Evolutionary conservation across 352 stramenopile genomes (phyloP).

Genomic region (Phytophthora citrophthora): DNA sequence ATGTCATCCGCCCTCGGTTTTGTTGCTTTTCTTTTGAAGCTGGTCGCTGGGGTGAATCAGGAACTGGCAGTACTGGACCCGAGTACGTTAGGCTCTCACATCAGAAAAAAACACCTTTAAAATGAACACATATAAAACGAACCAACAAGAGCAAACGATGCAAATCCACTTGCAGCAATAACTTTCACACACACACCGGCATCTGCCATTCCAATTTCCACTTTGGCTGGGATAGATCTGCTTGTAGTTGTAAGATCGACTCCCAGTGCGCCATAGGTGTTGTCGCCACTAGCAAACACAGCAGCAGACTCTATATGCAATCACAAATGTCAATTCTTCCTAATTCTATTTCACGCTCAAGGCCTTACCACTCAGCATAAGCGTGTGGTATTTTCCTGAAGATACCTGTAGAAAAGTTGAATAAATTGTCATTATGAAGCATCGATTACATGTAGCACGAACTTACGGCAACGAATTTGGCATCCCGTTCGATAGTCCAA

Average conservation of each 20-base stretch:
- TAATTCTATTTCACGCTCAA: neutral
- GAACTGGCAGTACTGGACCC: constrained; percentile 18
- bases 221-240: constrained; percentile 33
- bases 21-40: constrained; percentile 22
- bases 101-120: neutral
- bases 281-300: constrained; percentile 79
- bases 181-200: constrained; percentile 45
- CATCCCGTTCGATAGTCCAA: constrained; percentile 60
- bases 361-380: constrained; percentile 69
- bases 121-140: constrained; percentile 8
- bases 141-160: constrained; percentile 77
- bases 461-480: constrained; percentile 69
- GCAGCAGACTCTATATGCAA: constrained; percentile 56
- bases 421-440: no score
- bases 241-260: constrained; percentile 2
- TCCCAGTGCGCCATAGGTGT: constrained; percentile 63
- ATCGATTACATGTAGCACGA: neutral
- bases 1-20: constrained; percentile 17
- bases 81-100: neutral
- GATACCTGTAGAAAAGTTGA: constrained; percentile 43
- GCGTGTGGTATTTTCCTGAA: constrained; percentile 78
- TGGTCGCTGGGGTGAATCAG: constrained; percentile 18
- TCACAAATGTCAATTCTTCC: constrained; percentile 1
- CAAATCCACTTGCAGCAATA: constrained; percentile 68
- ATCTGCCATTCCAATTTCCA: constrained; percentile 29